Conservation (phyloP, 2,329 filamentous ascomycete genomes). For the Parafenestella ontariensis region DNA sequence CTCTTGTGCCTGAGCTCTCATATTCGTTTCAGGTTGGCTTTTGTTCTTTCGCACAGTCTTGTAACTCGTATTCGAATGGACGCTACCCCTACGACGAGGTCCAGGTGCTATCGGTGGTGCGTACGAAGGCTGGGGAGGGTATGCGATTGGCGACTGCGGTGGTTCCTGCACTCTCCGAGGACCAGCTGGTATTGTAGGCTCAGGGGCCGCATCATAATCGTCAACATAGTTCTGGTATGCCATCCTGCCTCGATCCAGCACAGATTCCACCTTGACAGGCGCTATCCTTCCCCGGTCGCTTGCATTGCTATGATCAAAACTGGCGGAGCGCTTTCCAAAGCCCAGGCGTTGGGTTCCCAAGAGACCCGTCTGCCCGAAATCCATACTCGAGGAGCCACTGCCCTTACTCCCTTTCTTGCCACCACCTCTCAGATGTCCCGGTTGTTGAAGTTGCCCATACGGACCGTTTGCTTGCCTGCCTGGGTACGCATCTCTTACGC, state of each 20-base stretch:
- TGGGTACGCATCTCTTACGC: constrained; percentile 42
- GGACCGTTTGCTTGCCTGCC: constrained; percentile 31
- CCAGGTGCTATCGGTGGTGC: constrained; percentile 50
- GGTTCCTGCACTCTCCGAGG: constrained; percentile 65
- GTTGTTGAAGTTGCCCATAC: constrained; percentile 37
- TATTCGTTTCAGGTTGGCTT: constrained; percentile 50
- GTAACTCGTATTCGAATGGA: constrained; percentile 62
- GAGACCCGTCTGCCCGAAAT: constrained; percentile 66
- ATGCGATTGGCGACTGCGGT: constrained; percentile 48
- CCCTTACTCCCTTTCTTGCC: constrained; percentile 73
- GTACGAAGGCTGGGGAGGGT: constrained; percentile 48
- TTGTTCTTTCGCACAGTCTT: constrained; percentile 52
- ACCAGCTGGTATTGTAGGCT: constrained; percentile 81
- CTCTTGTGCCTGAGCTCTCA: constrained; percentile 56
- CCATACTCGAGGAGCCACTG: constrained; percentile 72
- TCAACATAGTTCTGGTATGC: constrained; percentile 58
- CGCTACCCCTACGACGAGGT: constrained; percentile 64
- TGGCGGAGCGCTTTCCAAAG: constrained; percentile 69
- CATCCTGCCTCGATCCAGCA: constrained; percentile 53
- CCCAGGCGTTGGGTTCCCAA: constrained; percentile 65
- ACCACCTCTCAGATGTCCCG: constrained; percentile 49
- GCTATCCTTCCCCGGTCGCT: constrained; percentile 26
- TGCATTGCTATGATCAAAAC: constrained; percentile 67
- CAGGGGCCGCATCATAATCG: constrained; percentile 82
- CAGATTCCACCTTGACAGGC: constrained; percentile 50